A percentile compares a stretch with the other conserved stretches of the same genome.
phyloP scores from a whole-genome alignment of 257 asterid species.

The Solanum dulcamara region DNA sequence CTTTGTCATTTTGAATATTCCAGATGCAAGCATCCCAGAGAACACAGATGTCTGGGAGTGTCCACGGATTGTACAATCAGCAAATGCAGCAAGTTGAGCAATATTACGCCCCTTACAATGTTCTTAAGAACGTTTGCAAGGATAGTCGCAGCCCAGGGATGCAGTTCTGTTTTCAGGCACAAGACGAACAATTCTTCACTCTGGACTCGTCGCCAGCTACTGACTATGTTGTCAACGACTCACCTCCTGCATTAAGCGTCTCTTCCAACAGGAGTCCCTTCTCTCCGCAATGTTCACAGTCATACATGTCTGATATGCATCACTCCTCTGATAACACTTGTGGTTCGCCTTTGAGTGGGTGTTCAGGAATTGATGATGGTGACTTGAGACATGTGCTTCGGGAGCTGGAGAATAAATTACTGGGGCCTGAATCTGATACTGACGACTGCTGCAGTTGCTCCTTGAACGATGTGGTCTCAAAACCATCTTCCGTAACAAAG shows the following conservation, averaged over 20 bases:
- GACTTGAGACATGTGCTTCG: slow-evolving; percentile 52
- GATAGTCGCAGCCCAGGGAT: slow-evolving; percentile 35
- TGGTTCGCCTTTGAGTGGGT: slow-evolving; percentile 78
- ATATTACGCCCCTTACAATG: slow-evolving; percentile 32
- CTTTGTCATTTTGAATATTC: background rate
- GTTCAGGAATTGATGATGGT: slow-evolving; percentile 63
- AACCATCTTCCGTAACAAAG: slow-evolving; percentile 35
- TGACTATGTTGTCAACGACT: slow-evolving; percentile 25
- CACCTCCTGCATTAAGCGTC: slow-evolving; percentile 58
- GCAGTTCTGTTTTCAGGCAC: slow-evolving; percentile 38
- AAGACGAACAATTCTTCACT: slow-evolving; percentile 57
- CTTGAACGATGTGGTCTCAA: slow-evolving; percentile 25
- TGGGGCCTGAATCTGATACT: slow-evolving; percentile 66
- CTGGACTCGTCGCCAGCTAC: slow-evolving; percentile 65
- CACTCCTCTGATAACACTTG: slow-evolving; percentile 44
- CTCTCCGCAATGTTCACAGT: slow-evolving; percentile 76
- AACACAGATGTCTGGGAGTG: slow-evolving; percentile 33
- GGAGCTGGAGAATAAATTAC: slow-evolving; percentile 54
- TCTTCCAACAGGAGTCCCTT: slow-evolving; percentile 61
- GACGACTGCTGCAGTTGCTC: slow-evolving; percentile 50
- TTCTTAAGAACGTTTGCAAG: slow-evolving; percentile 31
- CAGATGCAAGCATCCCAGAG: slow-evolving; percentile 63
- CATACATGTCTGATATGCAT: slow-evolving; percentile 48
- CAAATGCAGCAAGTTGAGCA: slow-evolving; percentile 40
- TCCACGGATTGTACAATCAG: slow-evolving; percentile 32